A percentile compares a stretch with the other conserved stretches of the same genome.
Evolutionary conservation across 306 rosid genomes (phyloP).

Genomic region (Quercus engelmannii): DNA sequence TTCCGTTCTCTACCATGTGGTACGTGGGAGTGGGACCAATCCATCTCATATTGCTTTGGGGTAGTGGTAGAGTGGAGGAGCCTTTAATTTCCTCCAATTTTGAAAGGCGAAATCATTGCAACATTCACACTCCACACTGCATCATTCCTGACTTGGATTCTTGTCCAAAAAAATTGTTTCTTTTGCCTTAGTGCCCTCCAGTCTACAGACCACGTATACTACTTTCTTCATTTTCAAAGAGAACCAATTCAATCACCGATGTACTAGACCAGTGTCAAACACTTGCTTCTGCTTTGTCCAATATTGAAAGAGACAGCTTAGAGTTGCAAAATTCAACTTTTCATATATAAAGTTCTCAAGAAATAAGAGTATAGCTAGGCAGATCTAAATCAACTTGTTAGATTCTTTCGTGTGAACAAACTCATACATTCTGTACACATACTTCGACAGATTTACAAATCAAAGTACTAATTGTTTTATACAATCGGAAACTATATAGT

Average conservation of each 20-base stretch:
- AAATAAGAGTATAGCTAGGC: no score
- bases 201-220: no score
- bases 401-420: no score
- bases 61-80: conserved; percentile 34
- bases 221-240: background rate
- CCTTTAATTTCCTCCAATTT: conserved; percentile 10
- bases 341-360: no score
- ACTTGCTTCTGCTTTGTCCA: background rate
- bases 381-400: no score
- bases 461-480: no score
- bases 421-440: no score
- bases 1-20: background rate
- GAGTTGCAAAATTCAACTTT: no score
- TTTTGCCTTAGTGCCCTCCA: background rate
- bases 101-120: conserved; percentile 1
- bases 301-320: background rate
- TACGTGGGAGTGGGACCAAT: conserved; percentile 46
- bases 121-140: conserved; percentile 13
- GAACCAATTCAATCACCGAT: background rate
- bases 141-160: conserved; percentile 4
- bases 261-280: background rate
- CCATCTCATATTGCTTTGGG: conserved; percentile 41
- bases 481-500: no score
- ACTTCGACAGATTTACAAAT: no score
- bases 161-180: no score